Evolutionary conservation across 2,329 filamentous ascomycete genomes (phyloP).

Genomic region (Fusarium ramigenum): DNA sequence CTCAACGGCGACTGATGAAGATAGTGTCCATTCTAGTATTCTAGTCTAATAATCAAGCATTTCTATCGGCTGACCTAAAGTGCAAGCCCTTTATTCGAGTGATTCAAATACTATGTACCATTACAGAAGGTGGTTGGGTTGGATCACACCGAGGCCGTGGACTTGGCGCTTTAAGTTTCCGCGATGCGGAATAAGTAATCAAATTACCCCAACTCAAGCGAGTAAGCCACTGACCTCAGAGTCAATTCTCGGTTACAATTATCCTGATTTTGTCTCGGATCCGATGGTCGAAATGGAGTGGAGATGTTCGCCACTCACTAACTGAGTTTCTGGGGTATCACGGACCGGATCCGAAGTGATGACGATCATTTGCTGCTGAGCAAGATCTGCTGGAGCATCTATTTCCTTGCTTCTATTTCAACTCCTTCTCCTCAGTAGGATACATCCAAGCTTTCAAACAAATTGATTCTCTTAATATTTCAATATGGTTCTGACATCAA

Average conservation of each 20-base stretch:
- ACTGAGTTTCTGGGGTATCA: neutral
- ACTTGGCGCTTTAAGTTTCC: neutral
- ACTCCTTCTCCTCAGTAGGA: neutral
- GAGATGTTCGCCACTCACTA: conserved; percentile 9
- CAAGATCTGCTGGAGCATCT: neutral
- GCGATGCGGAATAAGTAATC: neutral
- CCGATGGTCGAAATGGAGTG: conserved; percentile 9
- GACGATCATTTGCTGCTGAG: neutral
- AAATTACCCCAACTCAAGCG: neutral
- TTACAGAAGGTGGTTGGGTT: neutral
- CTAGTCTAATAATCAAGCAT: neutral
- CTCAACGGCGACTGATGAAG: neutral
- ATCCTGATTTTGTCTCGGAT: conserved; percentile 14
- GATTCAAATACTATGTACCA: too few relatives aligned
- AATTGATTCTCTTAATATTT: neutral
- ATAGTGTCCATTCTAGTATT: neutral
- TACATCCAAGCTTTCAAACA: neutral
- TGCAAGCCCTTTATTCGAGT: too few relatives aligned
- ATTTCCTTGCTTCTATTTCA: neutral
- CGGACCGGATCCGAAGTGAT: conserved; percentile 26
- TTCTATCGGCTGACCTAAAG: neutral
- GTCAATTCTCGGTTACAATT: neutral
- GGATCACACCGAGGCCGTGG: neutral
- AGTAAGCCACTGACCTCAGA: conserved; percentile 1
- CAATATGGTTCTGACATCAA: conserved; percentile 27